phyloP scores from a whole-genome alignment of 129 eudicot species.

The Artemisia tridentata region DNA sequence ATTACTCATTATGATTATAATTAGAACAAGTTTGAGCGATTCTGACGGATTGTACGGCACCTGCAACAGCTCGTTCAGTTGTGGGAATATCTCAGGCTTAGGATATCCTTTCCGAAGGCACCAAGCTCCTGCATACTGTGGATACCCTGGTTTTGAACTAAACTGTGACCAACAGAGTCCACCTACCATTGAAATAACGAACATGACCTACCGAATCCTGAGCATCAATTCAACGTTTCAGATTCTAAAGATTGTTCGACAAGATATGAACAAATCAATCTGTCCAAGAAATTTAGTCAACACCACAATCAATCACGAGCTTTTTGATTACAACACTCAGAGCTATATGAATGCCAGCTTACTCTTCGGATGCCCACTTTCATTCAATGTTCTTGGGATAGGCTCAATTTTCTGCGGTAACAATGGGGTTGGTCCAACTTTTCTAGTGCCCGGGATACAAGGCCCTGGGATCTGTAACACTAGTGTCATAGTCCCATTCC shows the following conservation, averaged over 20 bases:
- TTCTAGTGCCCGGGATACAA: slow-evolving; percentile 34
- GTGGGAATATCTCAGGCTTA: slow-evolving; percentile 56
- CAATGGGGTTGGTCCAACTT: slow-evolving; percentile 17
- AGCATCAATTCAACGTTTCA: slow-evolving; percentile 30
- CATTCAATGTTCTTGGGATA: slow-evolving; percentile 2
- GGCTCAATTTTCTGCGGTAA: slow-evolving; percentile 24
- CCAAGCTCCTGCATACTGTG: slow-evolving; percentile 47
- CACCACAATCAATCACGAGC: slow-evolving; percentile 47
- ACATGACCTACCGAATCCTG: slow-evolving; percentile 35
- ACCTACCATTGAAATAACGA: slow-evolving; percentile 35
- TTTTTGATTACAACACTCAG: slow-evolving; percentile 48
- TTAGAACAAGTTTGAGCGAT: slow-evolving; percentile 11
- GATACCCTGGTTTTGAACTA: slow-evolving; percentile 58
- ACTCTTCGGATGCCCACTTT: slow-evolving; percentile 52
- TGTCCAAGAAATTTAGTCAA: slow-evolving; percentile 49
- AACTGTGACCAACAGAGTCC: slow-evolving; percentile 26
- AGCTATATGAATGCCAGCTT: slow-evolving; percentile 40
- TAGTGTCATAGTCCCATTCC: slow-evolving; percentile 55
- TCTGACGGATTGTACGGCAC: slow-evolving; percentile 30
- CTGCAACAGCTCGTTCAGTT: slow-evolving; percentile 48
- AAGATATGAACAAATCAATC: slow-evolving; percentile 35
- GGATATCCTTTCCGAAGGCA: slow-evolving; percentile 63
- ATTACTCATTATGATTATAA: slow-evolving; percentile 27
- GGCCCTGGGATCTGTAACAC: slow-evolving; percentile 51
- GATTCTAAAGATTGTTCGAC: slow-evolving; percentile 41